Base-by-base conservation (phyloP, 148 eudicot genomes). In the Amaranthus palmeri region DNA sequence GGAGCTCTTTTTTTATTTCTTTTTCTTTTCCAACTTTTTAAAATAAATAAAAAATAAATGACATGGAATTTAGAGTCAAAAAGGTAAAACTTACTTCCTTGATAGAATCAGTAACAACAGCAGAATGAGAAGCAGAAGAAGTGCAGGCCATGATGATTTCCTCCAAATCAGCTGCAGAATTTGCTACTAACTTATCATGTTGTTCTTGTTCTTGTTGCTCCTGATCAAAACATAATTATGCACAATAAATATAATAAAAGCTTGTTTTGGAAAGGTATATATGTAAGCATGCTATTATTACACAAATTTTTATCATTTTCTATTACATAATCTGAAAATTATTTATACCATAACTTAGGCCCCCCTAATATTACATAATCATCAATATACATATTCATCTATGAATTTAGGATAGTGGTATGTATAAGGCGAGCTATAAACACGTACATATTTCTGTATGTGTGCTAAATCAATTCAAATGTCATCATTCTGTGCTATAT, bases 101-200 rank as follows among this genome's bases (percentile, higher is more conserved):
- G 77, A 81, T 63, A 76, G 75, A 78, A 78, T 54, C 63, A 76
- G 75, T 78, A 78, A 54, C 63, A 74, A 36, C 68, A 65, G 83
- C 67, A 72, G 75, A 51, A 72, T 65, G 40, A 54, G 70, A 46
- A 62, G 72, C 64, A n/a, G 84, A 71, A 7, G 95, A 84, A 55
- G 97, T 88, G 89, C 93, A 91, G 10, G 87, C 92, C 98, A 91
- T 91, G 76, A 77, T 77, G 78, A 95, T 86, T 86, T 95, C 97
- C 76, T 95, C 99, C 85, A 95, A 87, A 75, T 92, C 99, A 74
- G 99, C 78, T 58, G 88, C 88, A 86, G 90, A 84, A 90, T 93
- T 89, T 78, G 86, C 85, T 79, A 79, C 91, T 15, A 87, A 15
- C 74, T 88, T 91, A 80, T 91, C 83, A 84, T 95, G 91, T 14